A percentile compares a stretch with the other conserved stretches of the same genome.
These are phyloP conservation scores for Pseudofabraea citricarpa DNA, from an alignment of 2,329 filamentous ascomycete species.

Conservation along the genomic window DNA sequence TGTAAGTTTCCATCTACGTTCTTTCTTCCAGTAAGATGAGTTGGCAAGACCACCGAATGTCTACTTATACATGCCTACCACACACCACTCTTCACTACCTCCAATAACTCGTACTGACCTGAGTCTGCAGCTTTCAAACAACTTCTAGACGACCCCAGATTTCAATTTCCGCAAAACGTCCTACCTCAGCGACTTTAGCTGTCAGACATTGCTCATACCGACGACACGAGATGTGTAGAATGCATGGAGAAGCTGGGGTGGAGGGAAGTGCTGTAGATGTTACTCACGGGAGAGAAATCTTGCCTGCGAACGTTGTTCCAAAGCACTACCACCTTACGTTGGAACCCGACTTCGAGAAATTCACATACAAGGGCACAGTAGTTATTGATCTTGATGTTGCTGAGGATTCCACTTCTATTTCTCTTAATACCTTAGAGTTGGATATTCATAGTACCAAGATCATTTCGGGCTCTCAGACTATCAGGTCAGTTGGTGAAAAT, in stretches of 20 bases:
- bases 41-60: not conserved
- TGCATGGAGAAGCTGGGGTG: slow-evolving; percentile 49
- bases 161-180: slow-evolving; percentile 12
- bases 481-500: slow-evolving; percentile 33
- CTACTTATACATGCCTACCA: not conserved
- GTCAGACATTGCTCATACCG: slow-evolving; percentile 68
- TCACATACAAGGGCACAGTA: slow-evolving; percentile 81
- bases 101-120: not conserved
- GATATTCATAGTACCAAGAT: slow-evolving; percentile 74
- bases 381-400: slow-evolving; percentile 82
- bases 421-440: slow-evolving; percentile 83
- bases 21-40: not conserved
- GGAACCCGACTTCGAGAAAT: slow-evolving; percentile 84
- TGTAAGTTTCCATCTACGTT: not conserved
- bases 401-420: slow-evolving; percentile 79
- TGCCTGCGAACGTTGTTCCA: slow-evolving; percentile 91
- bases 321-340: slow-evolving; percentile 86
- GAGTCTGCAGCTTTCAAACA: slow-evolving; percentile 9
- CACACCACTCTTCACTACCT: not conserved
- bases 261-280: slow-evolving; percentile 54
- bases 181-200: slow-evolving; percentile 16
- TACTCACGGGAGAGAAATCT: slow-evolving; percentile 69
- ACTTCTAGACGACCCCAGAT: slow-evolving; percentile 16
- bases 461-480: slow-evolving; percentile 49
- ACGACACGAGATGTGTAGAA: slow-evolving; percentile 66